Conservation (phyloP, 345 rosid species). For the Kernera saxatilis region DNA sequence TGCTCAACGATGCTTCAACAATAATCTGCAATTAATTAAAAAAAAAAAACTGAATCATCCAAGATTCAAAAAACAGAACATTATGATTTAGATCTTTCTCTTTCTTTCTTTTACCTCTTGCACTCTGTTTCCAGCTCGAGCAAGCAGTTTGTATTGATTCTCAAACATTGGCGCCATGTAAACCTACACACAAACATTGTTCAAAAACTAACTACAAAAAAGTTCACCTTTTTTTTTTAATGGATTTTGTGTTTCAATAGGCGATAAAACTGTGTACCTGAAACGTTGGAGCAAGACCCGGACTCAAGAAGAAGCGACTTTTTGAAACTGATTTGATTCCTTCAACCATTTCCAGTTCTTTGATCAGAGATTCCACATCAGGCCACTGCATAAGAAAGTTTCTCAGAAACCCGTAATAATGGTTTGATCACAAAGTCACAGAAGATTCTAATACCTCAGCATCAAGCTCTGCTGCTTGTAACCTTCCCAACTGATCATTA, state of each 20-base stretch:
- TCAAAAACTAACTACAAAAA: background rate
- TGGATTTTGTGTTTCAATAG: background rate
- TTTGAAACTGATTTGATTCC: constrained; percentile 75
- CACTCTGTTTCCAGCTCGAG: constrained; percentile 88
- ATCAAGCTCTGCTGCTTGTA: constrained; percentile 68
- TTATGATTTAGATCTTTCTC: background rate
- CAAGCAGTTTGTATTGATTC: constrained; percentile 82
- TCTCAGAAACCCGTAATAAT: background rate
- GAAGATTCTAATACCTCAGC: constrained; percentile 47
- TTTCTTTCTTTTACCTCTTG: constrained; percentile 66
- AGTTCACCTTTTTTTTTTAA: background rate
- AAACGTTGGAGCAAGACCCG: constrained; percentile 93
- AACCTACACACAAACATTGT: constrained; percentile 43
- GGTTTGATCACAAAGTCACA: background rate
- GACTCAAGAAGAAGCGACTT: constrained; percentile 88
- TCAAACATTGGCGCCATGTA: constrained; percentile 94
- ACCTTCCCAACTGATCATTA: constrained; percentile 44
- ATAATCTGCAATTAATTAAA: constrained; percentile 48
- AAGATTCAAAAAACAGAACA: background rate
- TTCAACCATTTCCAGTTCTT: constrained; percentile 68
- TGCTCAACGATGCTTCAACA: constrained; percentile 64
- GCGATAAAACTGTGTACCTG: constrained; percentile 46
- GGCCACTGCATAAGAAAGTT: constrained; percentile 56
- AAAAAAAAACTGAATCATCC: background rate
- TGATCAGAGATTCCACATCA: constrained; percentile 81